Evolutionary conservation across 1,139 yeast genomes (phyloP), one percentile per base, ranked within the genome.

Genomic region (Groenewaldozyma auringiensis): DNA sequence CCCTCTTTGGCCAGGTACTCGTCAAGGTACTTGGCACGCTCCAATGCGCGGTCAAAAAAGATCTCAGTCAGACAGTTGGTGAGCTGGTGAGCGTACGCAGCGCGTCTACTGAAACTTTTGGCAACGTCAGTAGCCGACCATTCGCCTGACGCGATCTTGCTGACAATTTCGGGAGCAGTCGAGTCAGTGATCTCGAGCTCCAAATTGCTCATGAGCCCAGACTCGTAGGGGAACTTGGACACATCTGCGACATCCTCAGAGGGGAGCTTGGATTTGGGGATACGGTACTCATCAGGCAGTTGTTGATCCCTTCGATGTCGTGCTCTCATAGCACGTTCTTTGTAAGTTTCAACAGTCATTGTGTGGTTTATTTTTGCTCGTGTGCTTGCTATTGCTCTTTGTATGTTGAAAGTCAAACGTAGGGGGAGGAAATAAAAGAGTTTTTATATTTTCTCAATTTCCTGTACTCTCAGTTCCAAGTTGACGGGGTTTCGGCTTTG

Each of bases 41-140:
- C 58, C 3, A 60, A 47, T 4, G 67, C 67, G 38, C 57, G 54
- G 20, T 58, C 60, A 35, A 61, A 59, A 40, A 64, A 53, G 42
- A 64, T 53, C 45, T 63, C 66, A n/a, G 63, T 59, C 33, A 62
- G 50, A 42, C 66, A 61, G 48, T 62, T 63, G 38, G 77, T 70
- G 51, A 78, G 61, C 55, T 79, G 80, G 52, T 79, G 83, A 13
- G 78, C 75, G 44, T 78, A 64, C 1, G 79, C 74, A 2, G 83
- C 79, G 48, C 55, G 83, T 67, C 51, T 74, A 75, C 48, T 78
- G 74, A 56, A 70, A 76, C 4, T 53, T 8, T 38, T 37, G 3
- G 43, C 46, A 3, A 51, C 55, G 14, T 47, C 41, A 14, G 45
- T 42, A 14, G 55, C 35, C 1, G 52, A 40, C 38, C 44, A 42